These are phyloP conservation scores for Gautieria morchelliformis DNA, from an alignment of 768 basidiomycete species.

Conservation along the genomic window DNA sequence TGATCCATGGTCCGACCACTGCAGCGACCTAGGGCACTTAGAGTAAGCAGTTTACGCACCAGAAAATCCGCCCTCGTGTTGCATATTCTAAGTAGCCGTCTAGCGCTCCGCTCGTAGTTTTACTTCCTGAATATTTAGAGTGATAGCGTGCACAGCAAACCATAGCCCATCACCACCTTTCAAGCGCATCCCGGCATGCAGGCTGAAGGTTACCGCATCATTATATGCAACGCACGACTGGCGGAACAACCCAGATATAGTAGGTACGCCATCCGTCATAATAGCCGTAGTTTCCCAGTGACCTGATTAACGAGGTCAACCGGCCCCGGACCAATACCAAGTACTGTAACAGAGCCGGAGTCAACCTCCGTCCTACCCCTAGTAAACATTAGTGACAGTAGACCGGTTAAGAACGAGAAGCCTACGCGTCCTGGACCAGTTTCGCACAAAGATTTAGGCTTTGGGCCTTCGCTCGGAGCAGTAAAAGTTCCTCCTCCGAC, in stretches of 20 bases:
- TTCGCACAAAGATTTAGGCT: constrained; percentile 84
- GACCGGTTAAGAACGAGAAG: constrained; percentile 7
- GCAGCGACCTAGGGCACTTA: too few relatives aligned
- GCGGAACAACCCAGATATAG: neutral
- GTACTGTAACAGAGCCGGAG: constrained; percentile 74
- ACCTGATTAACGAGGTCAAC: constrained; percentile 15
- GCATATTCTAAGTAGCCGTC: too few relatives aligned
- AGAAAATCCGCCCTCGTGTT: too few relatives aligned
- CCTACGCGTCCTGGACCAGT: constrained; percentile 77
- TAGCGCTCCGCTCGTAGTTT: too few relatives aligned
- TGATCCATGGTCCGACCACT: too few relatives aligned
- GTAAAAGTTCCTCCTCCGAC: constrained; percentile 75
- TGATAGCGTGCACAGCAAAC: too few relatives aligned
- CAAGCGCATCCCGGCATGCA: too few relatives aligned
- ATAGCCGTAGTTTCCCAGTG: constrained; percentile 54
- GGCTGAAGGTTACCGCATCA: too few relatives aligned
- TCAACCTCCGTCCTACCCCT: constrained; percentile 83
- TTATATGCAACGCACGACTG: too few relatives aligned
- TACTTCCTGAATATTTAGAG: too few relatives aligned
- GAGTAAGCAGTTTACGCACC: too few relatives aligned
- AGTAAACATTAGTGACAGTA: neutral
- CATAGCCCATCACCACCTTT: too few relatives aligned
- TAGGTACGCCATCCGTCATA: constrained; percentile 28
- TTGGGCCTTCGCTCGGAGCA: constrained; percentile 79
- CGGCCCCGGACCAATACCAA: constrained; percentile 71